Percentiles rank a stretch among this genome's conserved stretches.
Evolutionary conservation across 192 early-diverging fungal genomes (phyloP).

Genomic region (Phycomyces blakesleeanus): DNA sequence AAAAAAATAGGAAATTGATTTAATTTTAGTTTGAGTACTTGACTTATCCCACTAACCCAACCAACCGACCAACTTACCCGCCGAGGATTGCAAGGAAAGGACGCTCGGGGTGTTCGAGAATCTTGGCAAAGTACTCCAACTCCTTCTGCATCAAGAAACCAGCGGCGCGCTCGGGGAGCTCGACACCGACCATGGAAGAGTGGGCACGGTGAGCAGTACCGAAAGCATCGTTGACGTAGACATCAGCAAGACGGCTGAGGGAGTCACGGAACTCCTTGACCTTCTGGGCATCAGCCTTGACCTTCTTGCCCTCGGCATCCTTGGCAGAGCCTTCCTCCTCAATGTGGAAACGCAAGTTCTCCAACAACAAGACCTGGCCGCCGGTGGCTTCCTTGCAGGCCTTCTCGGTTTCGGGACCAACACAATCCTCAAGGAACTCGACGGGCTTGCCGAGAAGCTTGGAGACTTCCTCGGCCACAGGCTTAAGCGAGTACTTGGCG

Average conservation of each 20-base stretch:
- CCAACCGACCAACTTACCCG: conserved; percentile 43
- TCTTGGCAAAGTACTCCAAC: conserved; percentile 97
- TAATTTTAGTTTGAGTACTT: no score
- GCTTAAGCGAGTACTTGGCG: conserved; percentile 88
- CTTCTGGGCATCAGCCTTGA: conserved; percentile 79
- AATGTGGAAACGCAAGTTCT: conserved; percentile 97
- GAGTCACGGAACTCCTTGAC: conserved; percentile 88
- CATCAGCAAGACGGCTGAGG: conserved; percentile 88
- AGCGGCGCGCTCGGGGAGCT: conserved; percentile 84
- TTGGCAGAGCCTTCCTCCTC: conserved; percentile 96
- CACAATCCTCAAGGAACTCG: conserved; percentile 91
- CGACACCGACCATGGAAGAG: conserved; percentile 95
- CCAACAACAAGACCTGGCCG: conserved; percentile 87
- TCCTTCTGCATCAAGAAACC: conserved; percentile 99
- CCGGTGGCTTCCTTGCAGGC: conserved; percentile 62
- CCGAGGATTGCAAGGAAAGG: conserved; percentile 97
- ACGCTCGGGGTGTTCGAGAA: conserved; percentile 84
- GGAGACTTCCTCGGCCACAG: conserved; percentile 81
- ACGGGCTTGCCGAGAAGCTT: conserved; percentile 77
- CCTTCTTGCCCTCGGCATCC: conserved; percentile 84
- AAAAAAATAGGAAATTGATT: no score
- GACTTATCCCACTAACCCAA: conserved; percentile 54
- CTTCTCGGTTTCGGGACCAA: conserved; percentile 82
- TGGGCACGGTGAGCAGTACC: conserved; percentile 99
- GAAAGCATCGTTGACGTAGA: conserved; percentile 99